Conservation (phyloP, 2,329 filamentous ascomycete genomes). For the Arthrobotrys pseudoclavata region DNA sequence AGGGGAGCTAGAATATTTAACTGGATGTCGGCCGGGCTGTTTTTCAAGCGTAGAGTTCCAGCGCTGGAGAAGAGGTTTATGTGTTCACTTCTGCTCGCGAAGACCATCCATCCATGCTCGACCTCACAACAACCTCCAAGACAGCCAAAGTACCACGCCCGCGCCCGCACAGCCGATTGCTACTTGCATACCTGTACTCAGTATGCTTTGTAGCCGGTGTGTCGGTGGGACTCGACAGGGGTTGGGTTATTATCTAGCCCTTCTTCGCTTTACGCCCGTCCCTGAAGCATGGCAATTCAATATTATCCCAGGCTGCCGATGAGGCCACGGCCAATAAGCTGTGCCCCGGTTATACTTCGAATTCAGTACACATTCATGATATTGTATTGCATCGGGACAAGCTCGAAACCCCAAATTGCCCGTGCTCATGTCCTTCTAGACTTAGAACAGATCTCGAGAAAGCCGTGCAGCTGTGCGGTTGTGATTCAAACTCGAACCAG, state of each 20-base stretch:
- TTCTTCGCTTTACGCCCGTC: conserved; percentile 7
- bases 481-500: conserved; percentile 14
- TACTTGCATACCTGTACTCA: conserved; percentile 6
- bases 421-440: conserved; percentile 10
- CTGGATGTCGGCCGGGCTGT: conserved; percentile 14
- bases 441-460: conserved; percentile 21
- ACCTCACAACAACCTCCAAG: conserved; percentile 18
- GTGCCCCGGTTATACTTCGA: conserved; percentile 25
- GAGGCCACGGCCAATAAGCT: conserved; percentile 23
- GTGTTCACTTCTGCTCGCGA: conserved; percentile 51
- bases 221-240: conserved; percentile 23
- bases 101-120: conserved; percentile 29
- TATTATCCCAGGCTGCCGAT: not conserved
- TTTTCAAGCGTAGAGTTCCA: conserved; percentile 29
- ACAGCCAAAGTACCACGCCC: conserved; percentile 34
- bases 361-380: conserved; percentile 8
- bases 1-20: conserved; percentile 49
- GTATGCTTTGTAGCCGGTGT: not conserved
- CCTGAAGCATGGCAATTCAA: conserved; percentile 8
- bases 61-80: conserved; percentile 57
- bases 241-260: conserved; percentile 12
- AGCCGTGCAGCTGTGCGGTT: not conserved
- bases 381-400: not conserved
- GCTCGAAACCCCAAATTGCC: conserved; percentile 18
- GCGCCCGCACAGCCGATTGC: conserved; percentile 43